These are phyloP conservation scores for Ustilaginoidea virens DNA, from an alignment of 2,329 filamentous ascomycete species.

Conservation along the genomic window DNA sequence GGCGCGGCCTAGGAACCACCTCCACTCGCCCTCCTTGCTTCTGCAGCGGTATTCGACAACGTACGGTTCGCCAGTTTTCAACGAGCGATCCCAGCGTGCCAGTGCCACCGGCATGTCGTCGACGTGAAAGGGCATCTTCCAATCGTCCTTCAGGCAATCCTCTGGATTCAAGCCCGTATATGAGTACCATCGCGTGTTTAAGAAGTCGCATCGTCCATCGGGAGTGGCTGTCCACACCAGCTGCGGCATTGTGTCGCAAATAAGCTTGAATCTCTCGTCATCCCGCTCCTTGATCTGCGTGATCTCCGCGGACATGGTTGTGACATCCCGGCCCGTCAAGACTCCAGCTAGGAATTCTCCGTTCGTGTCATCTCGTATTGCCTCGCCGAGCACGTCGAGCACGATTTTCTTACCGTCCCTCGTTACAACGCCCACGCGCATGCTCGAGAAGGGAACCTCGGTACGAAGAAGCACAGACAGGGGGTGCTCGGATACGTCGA, in stretches of 20 bases:
- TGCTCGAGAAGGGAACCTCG: constrained; percentile 40
- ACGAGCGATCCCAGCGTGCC: constrained; percentile 43
- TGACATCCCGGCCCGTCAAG: constrained; percentile 58
- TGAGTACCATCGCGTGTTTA: constrained; percentile 63
- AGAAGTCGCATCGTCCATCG: constrained; percentile 56
- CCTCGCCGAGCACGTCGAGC: constrained; percentile 52
- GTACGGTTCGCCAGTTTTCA: constrained; percentile 54
- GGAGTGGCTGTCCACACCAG: constrained; percentile 60
- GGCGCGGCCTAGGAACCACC: constrained; percentile 66
- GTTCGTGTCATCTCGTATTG: constrained; percentile 48
- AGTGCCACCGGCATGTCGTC: constrained; percentile 47
- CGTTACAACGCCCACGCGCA: constrained; percentile 49
- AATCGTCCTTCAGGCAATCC: constrained; percentile 45
- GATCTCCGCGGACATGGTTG: constrained; percentile 52
- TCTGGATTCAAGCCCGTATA: constrained; percentile 55
- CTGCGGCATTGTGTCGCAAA: constrained; percentile 59
- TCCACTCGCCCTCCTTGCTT: constrained; percentile 52
- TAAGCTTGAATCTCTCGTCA: constrained; percentile 58
- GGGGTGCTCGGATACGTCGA: constrained; percentile 47
- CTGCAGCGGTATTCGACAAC: constrained; percentile 55
- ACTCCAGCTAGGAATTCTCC: constrained; percentile 62
- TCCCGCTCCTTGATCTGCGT: constrained; percentile 54
- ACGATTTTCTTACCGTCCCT: constrained; percentile 34
- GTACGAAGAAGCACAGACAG: constrained; percentile 49
- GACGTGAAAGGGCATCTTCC: constrained; percentile 50